A percentile compares a stretch with the other conserved stretches of the same genome.
phyloP scores from a whole-genome alignment of 2,329 filamentous ascomycete species.

The Nigrograna mackinnonii region DNA sequence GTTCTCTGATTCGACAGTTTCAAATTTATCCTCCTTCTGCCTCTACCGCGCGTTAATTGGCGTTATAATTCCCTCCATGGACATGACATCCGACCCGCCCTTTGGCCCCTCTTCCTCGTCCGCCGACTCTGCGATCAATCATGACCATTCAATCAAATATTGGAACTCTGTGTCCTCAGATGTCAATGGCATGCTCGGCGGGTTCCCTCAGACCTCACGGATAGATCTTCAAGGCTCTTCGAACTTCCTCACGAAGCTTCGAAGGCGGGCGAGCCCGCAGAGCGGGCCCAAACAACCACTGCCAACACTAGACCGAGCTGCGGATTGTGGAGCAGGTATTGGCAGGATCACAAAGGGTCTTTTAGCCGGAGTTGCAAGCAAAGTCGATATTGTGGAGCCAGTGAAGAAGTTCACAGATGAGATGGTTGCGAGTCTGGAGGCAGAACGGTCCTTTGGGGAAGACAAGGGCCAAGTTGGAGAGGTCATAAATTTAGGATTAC shows the following conservation, averaged over 20 bases:
- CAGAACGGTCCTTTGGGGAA: constrained; percentile 22
- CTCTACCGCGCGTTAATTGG: no score
- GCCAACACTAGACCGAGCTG: constrained; percentile 46
- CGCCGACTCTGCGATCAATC: constrained; percentile 49
- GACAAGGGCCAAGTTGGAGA: constrained; percentile 57
- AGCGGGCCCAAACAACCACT: constrained; percentile 6
- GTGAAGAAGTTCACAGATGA: constrained; percentile 76
- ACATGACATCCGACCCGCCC: constrained; percentile 30
- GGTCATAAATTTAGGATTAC: constrained; percentile 73
- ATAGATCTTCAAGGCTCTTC: constrained; percentile 73
- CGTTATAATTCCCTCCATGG: no score
- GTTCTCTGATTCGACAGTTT: background rate
- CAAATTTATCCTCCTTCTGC: no score
- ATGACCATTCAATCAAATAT: constrained; percentile 50
- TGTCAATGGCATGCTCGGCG: constrained; percentile 79
- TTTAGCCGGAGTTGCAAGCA: constrained; percentile 68
- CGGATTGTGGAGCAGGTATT: constrained; percentile 71
- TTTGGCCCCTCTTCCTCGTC: constrained; percentile 17
- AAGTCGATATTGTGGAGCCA: constrained; percentile 84
- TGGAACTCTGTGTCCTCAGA: constrained; percentile 57
- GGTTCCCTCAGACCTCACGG: constrained; percentile 67
- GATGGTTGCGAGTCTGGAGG: constrained; percentile 44
- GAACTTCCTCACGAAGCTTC: constrained; percentile 70
- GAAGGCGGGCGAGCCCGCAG: constrained; percentile 41
- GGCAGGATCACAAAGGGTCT: constrained; percentile 81